phyloP scores from a whole-genome alignment of 106 monocot species.

The Allium cepa region DNA sequence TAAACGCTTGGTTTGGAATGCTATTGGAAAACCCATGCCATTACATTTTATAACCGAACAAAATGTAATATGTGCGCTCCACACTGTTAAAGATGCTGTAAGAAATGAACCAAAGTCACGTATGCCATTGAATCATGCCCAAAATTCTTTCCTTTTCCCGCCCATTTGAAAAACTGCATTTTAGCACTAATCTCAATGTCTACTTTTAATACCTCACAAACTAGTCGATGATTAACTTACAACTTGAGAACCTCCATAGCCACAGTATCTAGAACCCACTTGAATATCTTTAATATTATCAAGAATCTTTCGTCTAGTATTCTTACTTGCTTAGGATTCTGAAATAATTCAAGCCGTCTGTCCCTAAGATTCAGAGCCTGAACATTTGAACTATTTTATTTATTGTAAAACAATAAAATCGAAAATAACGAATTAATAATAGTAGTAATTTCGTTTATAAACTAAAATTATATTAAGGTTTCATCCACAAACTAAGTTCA shows the following conservation, averaged over 20 bases:
- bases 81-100: conserved; percentile 2
- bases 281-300: conserved; percentile 90
- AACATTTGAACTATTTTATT: conserved; percentile 96
- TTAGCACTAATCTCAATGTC: conserved; percentile 58
- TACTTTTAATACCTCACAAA: conserved; percentile 56
- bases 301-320: conserved; percentile 70
- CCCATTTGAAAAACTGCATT: conserved; percentile 83
- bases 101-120: conserved; percentile 66
- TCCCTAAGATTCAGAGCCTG: conserved; percentile 27
- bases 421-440: background rate
- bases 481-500: too few species aligned
- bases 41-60: too few species aligned
- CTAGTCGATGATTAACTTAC: conserved; percentile 68
- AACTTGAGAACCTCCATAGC: conserved; percentile 87
- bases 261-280: conserved; percentile 89
- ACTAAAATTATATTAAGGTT: too few species aligned
- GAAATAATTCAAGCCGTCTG: background rate
- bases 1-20: too few species aligned
- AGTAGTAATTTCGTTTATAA: too few species aligned
- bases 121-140: conserved; percentile 72
- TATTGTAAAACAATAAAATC: conserved; percentile 19
- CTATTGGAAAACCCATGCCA: too few species aligned
- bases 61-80: too few species aligned
- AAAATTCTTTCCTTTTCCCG: conserved; percentile 45
- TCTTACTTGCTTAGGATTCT: background rate